These are phyloP conservation scores for Saccharomyces cerevisiae DNA, from an alignment of 805 yeast species.

Conservation along the genomic window DNA sequence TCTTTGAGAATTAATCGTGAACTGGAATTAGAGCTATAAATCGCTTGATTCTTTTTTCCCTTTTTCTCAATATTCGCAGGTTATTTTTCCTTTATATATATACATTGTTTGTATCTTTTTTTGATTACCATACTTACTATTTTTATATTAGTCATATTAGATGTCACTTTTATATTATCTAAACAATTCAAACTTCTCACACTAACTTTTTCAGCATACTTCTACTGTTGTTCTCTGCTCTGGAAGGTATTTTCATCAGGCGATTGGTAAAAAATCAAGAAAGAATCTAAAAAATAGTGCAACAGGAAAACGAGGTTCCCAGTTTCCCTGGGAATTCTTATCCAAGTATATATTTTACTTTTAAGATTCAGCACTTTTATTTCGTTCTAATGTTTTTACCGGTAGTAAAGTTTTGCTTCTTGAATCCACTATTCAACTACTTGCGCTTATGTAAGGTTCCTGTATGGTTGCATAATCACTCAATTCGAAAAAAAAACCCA, in stretches of 20 bases:
- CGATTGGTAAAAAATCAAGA: background rate
- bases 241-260: background rate
- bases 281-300: too few species aligned
- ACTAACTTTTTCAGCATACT: background rate
- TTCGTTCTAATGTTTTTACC: background rate
- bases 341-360: background rate
- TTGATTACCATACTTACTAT: background rate
- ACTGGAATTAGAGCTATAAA: background rate
- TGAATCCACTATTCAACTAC: background rate
- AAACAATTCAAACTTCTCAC: background rate
- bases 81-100: background rate
- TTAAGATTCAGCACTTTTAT: background rate
- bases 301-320: background rate
- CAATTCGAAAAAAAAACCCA: background rate
- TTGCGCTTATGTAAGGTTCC: background rate
- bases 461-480: background rate
- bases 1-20: slow-evolving; percentile 1
- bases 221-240: background rate
- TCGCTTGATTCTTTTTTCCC: background rate
- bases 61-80: background rate
- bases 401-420: background rate
- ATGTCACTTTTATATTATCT: background rate
- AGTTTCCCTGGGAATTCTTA: background rate
- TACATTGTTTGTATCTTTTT: background rate
- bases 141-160: background rate